Evolutionary conservation across 495 filamentous ascomycete genomes (phyloP), one percentile per base, ranked within the genome.

Genomic region (Aspergillus cristatus): DNA sequence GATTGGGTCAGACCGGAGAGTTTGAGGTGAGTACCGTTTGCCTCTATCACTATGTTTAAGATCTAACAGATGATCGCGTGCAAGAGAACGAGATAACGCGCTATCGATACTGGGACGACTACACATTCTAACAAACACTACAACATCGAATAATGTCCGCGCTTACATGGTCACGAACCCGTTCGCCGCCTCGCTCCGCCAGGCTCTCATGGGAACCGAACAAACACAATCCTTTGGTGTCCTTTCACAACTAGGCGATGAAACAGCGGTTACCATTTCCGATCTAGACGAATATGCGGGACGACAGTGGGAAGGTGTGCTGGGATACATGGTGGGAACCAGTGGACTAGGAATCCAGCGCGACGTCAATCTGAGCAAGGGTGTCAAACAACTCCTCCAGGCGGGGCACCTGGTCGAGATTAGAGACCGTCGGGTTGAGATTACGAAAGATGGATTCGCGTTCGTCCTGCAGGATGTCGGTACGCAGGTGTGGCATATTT

Each of bases 401-500:
- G 68, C 73, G 1, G 88, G 91, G 0, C 71, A 79, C n/a, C 68
- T 97, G 18, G 88, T 98, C 18, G 79, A 84, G 48, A 65, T 73
- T 10, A 65, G 68, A 25, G 71, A 69, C 22, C 63, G 67, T 12
- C 71, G 65, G 26, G 68, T 74, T 14, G 73, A 70, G 2, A 98
- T 98, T 43, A 97, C 93, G 1, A 76, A 95, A 54, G 75, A 81
- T 13, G 91, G 91, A 4, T 98, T 98, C 52, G 84, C 84, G 1
- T 98, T 98, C 46, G 71, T 98, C 7, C 67, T 98, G 0, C 91
- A 97, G 51, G 91, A 95, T 50, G 78, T 88, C 42, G 96, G 94
- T 53, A 85, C 88, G 3, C 91, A 98, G 57, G 87, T 98, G 31
- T 98, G 91, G 91, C 84, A 85, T 18, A 72, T 98, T 16, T 69